Evolutionary conservation across 1,139 yeast species (phyloP).

Genomic region (Schwanniomyces etchellsii): DNA sequence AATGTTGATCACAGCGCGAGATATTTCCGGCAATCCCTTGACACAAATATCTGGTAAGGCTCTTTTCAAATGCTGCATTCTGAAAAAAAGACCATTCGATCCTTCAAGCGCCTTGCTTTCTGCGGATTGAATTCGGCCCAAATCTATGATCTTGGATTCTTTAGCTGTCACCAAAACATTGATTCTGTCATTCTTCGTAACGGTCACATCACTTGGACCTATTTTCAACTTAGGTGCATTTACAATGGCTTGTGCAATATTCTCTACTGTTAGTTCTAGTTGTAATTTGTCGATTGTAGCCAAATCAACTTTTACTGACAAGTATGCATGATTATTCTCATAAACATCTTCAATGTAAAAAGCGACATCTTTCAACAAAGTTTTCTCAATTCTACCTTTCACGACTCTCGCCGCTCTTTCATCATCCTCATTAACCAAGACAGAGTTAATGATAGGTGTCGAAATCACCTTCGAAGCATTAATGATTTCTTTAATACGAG

Average conservation of each 20-base stretch:
- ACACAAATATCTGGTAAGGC: slow-evolving; percentile 82
- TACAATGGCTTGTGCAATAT: slow-evolving; percentile 77
- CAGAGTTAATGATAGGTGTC: slow-evolving; percentile 95
- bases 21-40: slow-evolving; percentile 84
- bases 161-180: slow-evolving; percentile 64
- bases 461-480: slow-evolving; percentile 94
- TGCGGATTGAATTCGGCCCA: slow-evolving; percentile 19
- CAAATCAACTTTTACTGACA: slow-evolving; percentile 78
- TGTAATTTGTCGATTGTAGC: slow-evolving; percentile 85
- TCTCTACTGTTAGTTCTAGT: slow-evolving; percentile 79
- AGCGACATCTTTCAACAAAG: slow-evolving; percentile 79
- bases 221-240: slow-evolving; percentile 89
- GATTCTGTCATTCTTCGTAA: slow-evolving; percentile 62
- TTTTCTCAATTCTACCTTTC: slow-evolving; percentile 94
- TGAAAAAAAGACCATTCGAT: slow-evolving; percentile 58
- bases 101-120: slow-evolving; percentile 23
- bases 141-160: slow-evolving; percentile 43
- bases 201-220: slow-evolving; percentile 62
- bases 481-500: slow-evolving; percentile 97
- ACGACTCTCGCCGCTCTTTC: slow-evolving; percentile 98
- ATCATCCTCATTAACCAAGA: slow-evolving; percentile 85
- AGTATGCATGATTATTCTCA: slow-evolving; percentile 68
- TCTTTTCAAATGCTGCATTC: slow-evolving; percentile 86
- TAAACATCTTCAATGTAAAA: slow-evolving; percentile 91
- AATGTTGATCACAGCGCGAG: slow-evolving; percentile 95